phyloP scores from a whole-genome alignment of 805 yeast species.

The Ogataea nitratoaversa region DNA sequence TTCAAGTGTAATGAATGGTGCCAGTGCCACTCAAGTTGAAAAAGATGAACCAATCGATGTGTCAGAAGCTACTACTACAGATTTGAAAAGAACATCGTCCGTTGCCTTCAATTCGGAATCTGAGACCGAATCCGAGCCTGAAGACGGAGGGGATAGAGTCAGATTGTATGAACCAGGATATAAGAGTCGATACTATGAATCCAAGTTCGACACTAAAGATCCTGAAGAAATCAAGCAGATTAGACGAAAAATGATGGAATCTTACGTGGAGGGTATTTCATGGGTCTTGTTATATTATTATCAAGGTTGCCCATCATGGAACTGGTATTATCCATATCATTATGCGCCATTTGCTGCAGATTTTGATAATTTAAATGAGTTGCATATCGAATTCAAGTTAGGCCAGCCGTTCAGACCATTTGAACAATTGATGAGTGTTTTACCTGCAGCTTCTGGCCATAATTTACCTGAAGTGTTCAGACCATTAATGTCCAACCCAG shows the following conservation, averaged over 20 bases:
- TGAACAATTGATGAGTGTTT: conserved; percentile 91
- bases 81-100: conserved; percentile 20
- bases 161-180: conserved; percentile 87
- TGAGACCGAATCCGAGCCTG: conserved; percentile 29
- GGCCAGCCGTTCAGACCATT: conserved; percentile 86
- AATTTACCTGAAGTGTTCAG: conserved; percentile 78
- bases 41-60: conserved; percentile 26
- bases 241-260: conserved; percentile 56
- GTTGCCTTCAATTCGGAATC: conserved; percentile 26
- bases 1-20: conserved; percentile 25
- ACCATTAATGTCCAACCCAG: conserved; percentile 72
- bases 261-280: conserved; percentile 91
- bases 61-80: conserved; percentile 14
- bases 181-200: conserved; percentile 70
- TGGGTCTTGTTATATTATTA: conserved; percentile 93
- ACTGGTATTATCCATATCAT: conserved; percentile 95
- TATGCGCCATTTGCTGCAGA: conserved; percentile 98
- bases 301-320: conserved; percentile 99
- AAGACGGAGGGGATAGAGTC: conserved; percentile 48
- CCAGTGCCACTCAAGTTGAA: conserved; percentile 13
- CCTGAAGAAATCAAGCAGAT: conserved; percentile 51
- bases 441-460: conserved; percentile 92
- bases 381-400: conserved; percentile 51
- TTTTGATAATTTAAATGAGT: conserved; percentile 50
- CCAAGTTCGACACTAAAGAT: conserved; percentile 60